Evolutionary conservation across 202 grass and related monocot genomes (phyloP), one percentile per base, ranked within the genome.

Genomic region (Hordeum pubiflorum): DNA sequence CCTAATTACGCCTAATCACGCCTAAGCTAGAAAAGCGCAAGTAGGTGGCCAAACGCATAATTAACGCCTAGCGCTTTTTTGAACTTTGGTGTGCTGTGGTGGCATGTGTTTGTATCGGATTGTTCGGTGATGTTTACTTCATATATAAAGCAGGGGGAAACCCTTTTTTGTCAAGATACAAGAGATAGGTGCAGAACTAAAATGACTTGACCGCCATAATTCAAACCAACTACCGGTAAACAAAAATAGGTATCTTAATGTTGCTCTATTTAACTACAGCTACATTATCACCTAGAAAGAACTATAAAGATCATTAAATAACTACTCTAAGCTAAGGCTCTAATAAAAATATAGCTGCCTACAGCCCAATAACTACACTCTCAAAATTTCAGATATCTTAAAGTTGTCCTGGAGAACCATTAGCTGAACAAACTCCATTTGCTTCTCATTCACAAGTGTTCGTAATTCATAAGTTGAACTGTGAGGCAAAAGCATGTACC

Each of bases 401-500:
- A 68, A 63, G 34, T 62, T 32, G 27, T 23, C 10, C 52, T 76
- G 20, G 59, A 76, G 27, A 27, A 67, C 21, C 48, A 46, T 20
- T 31, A 4, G 27, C 27, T 39, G 21, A 14, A 66, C 37, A 10
- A 36, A 20, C 23, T 56, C 14, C 37, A 39, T 81, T 75, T 81
- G 10, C 21, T 50, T 58, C 4, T 14, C 37, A 40, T 62, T 0
- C 1, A 3, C 60, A 17, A 5, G 26, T 10, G 26, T 39, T 39
- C 0, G 58, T 59, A 39, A 39, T 69, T 33, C 60, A 60, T 60
- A 67, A 34, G 40, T 5, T 79, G 56, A 78, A 32, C 33, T 4
- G 3, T 57, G 10, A 5, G 81, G 38, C 3, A 75, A 6, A 87
- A 56, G 10, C 68, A 54, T 56, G 72, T 91, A 99, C 90, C 92